Evolutionary conservation across 352 stramenopile genomes (phyloP).

Genomic region (Globisporangium spiculum): DNA sequence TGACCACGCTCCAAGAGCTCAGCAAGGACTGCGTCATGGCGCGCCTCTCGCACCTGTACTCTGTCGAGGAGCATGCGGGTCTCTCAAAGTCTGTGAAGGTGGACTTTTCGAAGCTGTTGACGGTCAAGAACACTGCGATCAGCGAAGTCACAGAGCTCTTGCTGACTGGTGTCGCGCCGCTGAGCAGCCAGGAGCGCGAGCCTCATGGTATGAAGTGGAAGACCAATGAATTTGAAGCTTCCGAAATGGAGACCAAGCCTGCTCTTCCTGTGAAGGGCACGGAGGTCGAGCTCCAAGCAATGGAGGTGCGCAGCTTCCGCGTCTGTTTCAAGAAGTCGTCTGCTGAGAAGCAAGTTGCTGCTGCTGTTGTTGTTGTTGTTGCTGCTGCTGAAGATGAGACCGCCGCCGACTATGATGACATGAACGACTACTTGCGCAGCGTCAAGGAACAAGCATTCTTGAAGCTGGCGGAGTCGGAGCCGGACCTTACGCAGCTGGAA

Average conservation of each 20-base stretch:
- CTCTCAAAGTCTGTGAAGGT: slow-evolving; percentile 73
- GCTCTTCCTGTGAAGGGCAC: slow-evolving; percentile 52
- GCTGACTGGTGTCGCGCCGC: slow-evolving; percentile 81
- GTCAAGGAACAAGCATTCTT: slow-evolving; percentile 23
- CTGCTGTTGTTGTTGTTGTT: neutral
- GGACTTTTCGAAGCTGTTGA: slow-evolving; percentile 67
- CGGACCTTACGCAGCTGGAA: slow-evolving; percentile 26
- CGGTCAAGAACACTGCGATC: slow-evolving; percentile 41
- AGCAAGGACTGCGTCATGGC: slow-evolving; percentile 82
- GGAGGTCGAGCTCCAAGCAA: slow-evolving; percentile 75
- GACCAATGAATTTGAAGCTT: slow-evolving; percentile 24
- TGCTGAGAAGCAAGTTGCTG: neutral
- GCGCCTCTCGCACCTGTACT: slow-evolving; percentile 94
- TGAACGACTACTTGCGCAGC: slow-evolving; percentile 13
- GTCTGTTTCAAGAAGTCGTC: slow-evolving; percentile 46
- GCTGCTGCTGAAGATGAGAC: neutral
- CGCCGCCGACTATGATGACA: neutral
- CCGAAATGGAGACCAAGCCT: slow-evolving; percentile 6
- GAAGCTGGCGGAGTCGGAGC: slow-evolving; percentile 7
- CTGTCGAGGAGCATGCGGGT: slow-evolving; percentile 77
- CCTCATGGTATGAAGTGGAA: slow-evolving; percentile 29
- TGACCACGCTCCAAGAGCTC: slow-evolving; percentile 89
- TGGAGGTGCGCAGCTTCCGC: slow-evolving; percentile 94
- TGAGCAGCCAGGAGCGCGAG: slow-evolving; percentile 22
- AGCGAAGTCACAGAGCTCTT: slow-evolving; percentile 84